Evolutionary conservation across 2,329 filamentous ascomycete species (phyloP), one percentile per base, ranked within the genome.

Genomic region (Colletotrichum scovillei): DNA sequence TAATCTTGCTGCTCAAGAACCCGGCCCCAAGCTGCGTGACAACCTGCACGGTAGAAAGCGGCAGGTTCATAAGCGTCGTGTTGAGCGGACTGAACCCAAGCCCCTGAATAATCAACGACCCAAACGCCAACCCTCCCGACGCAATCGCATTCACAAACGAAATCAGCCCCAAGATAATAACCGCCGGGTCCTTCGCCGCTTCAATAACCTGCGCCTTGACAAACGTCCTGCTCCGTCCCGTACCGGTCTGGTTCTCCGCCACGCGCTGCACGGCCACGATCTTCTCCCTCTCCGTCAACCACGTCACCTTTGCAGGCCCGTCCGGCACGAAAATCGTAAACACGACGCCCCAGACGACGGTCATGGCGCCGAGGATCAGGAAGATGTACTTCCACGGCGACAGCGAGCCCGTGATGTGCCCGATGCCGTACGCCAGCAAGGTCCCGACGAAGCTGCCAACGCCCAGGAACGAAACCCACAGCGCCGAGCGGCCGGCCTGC

Each of bases 41-140:
- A 32, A 66, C 60, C 35, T 73, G 70, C 1, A 73, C 70, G 11
- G 70, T 38, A 7, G 70, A 73, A 5, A 73, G 70, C 32, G 89
- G 89, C 66, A 91, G 89, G 76, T 89, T 89, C 78, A 92, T 85
- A 30, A 90, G 84, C 22, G 88, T 85, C 0, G 87, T 87, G 77
- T 90, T 83, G 32, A 91, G 80, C 32, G 84, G 83, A 0, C 86
- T 86, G 78, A 90, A 90, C 3, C 87, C 87, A 62, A 90, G 90
- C 5, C 87, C 88, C 55, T 82, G 83, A 77, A 90, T 84, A 63
- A 90, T 87, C 32, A 90, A 32, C 26, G 70, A 73, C 0, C 70
- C 70, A 14, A 73, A 73, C 2, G 70, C 67, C 5, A 70, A 16
- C 0, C 67, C 70, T 0, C 70, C 70, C n/a, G 70, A 73, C 1